A percentile compares a stretch with the other conserved stretches of the same genome.
Evolutionary conservation across 2,329 filamentous ascomycete species (phyloP).

Genomic region (Claviceps sorghi): DNA sequence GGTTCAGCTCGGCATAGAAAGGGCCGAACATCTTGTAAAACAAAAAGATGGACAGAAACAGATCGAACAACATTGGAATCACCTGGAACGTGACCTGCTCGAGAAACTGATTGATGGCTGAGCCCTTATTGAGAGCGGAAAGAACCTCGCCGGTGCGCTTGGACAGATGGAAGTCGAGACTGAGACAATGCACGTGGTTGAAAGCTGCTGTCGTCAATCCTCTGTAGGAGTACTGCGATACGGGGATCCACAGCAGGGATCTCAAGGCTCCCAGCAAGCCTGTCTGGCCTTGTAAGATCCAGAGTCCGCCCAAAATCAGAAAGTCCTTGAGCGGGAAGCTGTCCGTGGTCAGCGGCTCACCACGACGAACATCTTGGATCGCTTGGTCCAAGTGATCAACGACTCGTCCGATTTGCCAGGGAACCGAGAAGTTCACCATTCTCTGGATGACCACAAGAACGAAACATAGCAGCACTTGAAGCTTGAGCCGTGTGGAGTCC

Average conservation of each 20-base stretch:
- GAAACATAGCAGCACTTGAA: constrained; percentile 73
- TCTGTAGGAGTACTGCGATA: constrained; percentile 92
- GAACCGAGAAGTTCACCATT: constrained; percentile 73
- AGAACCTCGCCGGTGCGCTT: constrained; percentile 95
- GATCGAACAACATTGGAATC: constrained; percentile 83
- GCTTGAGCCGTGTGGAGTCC: constrained; percentile 57
- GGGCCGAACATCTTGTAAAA: constrained; percentile 51
- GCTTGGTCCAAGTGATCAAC: constrained; percentile 52
- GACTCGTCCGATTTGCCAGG: constrained; percentile 64
- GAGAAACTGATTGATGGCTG: constrained; percentile 88
- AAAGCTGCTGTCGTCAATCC: constrained; percentile 90
- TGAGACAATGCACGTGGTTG: constrained; percentile 90
- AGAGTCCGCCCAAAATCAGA: constrained; percentile 42
- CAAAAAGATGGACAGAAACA: constrained; percentile 63
- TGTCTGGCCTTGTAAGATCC: constrained; percentile 79
- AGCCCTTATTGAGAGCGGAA: constrained; percentile 90
- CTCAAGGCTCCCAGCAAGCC: constrained; percentile 73
- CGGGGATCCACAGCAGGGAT: constrained; percentile 84
- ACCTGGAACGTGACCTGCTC: constrained; percentile 96
- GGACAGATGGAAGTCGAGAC: constrained; percentile 88
- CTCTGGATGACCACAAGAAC: constrained; percentile 66
- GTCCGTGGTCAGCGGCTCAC: constrained; percentile 18
- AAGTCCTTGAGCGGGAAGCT: constrained; percentile 23
- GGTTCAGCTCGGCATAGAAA: constrained; percentile 79
- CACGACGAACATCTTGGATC: constrained; percentile 32